phyloP scores from a whole-genome alignment of 163 green algal genomes.

The Volvox carteri region DNA sequence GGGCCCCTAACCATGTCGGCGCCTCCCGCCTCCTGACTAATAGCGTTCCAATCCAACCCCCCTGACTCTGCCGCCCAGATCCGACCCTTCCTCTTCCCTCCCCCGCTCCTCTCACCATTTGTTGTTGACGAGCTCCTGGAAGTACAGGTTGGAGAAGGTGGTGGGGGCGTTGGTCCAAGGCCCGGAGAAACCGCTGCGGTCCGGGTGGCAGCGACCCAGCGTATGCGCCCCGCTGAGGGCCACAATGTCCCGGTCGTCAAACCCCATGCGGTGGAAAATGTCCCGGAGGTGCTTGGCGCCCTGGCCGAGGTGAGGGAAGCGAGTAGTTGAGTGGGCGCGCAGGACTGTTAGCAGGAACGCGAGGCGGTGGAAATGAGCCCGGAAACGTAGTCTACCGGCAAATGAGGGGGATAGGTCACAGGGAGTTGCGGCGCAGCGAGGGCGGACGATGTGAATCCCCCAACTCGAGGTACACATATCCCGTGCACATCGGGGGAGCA shows the following conservation, averaged over 20 bases:
- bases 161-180: conserved; percentile 91
- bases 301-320: conserved; percentile 48
- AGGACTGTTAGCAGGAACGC: background rate
- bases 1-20: no score
- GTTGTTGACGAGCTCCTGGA: conserved; percentile 64
- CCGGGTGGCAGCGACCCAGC: conserved; percentile 87
- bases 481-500: no score
- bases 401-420: no score
- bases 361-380: no score
- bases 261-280: conserved; percentile 93
- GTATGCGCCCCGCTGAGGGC: conserved; percentile 81
- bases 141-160: conserved; percentile 94
- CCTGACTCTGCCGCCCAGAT: no score
- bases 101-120: conserved; percentile 58
- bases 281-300: conserved; percentile 84
- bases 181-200: conserved; percentile 82
- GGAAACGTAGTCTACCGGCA: no score
- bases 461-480: no score
- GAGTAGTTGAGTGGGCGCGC: background rate
- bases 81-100: no score
- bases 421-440: no score
- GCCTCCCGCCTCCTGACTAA: no score
- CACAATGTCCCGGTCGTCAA: conserved; percentile 93
- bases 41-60: no score
- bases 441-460: no score